Evolutionary conservation across 768 basidiomycete species (phyloP).

Genomic region (Dendrothele bispora): DNA sequence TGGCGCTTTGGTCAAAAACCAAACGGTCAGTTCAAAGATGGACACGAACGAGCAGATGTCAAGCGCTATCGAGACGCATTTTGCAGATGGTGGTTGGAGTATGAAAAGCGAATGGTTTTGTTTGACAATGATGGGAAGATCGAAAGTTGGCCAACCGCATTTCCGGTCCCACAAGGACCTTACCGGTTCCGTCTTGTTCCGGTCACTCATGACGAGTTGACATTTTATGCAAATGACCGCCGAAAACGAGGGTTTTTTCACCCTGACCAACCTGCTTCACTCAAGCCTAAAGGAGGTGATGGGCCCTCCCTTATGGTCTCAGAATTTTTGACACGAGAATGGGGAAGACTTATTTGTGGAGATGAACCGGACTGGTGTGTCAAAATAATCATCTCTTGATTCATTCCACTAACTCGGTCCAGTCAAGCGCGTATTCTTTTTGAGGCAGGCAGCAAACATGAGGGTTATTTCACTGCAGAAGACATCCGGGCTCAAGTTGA

Average conservation of each 20-base stretch:
- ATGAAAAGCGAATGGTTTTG: constrained; percentile 20
- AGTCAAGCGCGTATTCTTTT: constrained; percentile 23
- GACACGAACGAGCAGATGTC: constrained; percentile 38
- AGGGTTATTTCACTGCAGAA: constrained; percentile 15
- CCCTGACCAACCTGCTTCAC: constrained; percentile 12
- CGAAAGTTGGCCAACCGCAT: constrained; percentile 9
- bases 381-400: constrained; percentile 3
- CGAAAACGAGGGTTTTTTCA: constrained; percentile 18
- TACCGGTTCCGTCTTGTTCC: constrained; percentile 14
- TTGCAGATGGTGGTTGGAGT: constrained; percentile 21
- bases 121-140: constrained; percentile 27
- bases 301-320: constrained; percentile 29
- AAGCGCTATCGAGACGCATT: constrained; percentile 29
- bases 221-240: constrained; percentile 29
- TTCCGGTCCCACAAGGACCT: constrained; percentile 17
- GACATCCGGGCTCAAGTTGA: constrained; percentile 15
- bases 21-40: constrained; percentile 38
- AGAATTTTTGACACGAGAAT: constrained; percentile 27
- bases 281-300: constrained; percentile 32
- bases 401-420: constrained; percentile 1
- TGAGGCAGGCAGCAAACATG: constrained; percentile 16
- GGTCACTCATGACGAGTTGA: constrained; percentile 26
- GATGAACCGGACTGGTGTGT: constrained; percentile 9
- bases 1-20: constrained; percentile 25
- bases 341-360: constrained; percentile 13